phyloP scores from a whole-genome alignment of 2,329 filamentous ascomycete species.

The Xylariaceae sp. region DNA sequence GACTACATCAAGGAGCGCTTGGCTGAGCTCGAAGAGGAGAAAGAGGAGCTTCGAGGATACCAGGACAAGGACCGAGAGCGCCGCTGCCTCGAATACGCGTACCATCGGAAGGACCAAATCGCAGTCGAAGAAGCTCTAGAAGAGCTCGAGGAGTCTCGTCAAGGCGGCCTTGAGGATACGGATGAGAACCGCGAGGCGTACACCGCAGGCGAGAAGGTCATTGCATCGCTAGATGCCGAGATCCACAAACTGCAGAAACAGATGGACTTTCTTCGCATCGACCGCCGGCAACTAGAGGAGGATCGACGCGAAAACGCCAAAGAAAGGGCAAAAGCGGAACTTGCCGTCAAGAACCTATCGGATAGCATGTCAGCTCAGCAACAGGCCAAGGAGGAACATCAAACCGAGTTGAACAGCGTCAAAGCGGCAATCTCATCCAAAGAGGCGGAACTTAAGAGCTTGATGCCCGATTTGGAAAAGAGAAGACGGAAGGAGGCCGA shows the following conservation, averaged over 20 bases:
- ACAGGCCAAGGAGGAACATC: constrained; percentile 64
- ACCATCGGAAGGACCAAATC: constrained; percentile 83
- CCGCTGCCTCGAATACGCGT: constrained; percentile 88
- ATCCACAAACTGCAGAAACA: constrained; percentile 77
- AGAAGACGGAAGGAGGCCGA: constrained; percentile 68
- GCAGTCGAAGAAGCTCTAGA: constrained; percentile 73
- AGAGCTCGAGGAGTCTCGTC: constrained; percentile 73
- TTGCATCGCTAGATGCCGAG: constrained; percentile 69
- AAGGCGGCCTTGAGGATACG: constrained; percentile 76
- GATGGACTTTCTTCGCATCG: constrained; percentile 76
- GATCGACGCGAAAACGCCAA: constrained; percentile 81
- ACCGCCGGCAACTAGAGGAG: constrained; percentile 81
- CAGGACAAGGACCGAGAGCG: constrained; percentile 93
- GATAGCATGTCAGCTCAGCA: constrained; percentile 77
- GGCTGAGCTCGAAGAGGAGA: constrained; percentile 88
- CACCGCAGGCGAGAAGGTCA: constrained; percentile 70
- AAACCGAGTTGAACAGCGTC: constrained; percentile 65
- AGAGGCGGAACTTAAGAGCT: constrained; percentile 66
- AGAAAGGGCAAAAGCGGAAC: constrained; percentile 74
- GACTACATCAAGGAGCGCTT: constrained; percentile 89
- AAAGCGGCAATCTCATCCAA: constrained; percentile 68
- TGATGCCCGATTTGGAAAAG: constrained; percentile 72
- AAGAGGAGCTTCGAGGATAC: constrained; percentile 88
- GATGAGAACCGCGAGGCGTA: constrained; percentile 76
- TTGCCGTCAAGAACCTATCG: constrained; percentile 75